Evolutionary conservation across 129 eudicot genomes (phyloP), one percentile per base, ranked within the genome.

Genomic region (Saussurea involucrata): DNA sequence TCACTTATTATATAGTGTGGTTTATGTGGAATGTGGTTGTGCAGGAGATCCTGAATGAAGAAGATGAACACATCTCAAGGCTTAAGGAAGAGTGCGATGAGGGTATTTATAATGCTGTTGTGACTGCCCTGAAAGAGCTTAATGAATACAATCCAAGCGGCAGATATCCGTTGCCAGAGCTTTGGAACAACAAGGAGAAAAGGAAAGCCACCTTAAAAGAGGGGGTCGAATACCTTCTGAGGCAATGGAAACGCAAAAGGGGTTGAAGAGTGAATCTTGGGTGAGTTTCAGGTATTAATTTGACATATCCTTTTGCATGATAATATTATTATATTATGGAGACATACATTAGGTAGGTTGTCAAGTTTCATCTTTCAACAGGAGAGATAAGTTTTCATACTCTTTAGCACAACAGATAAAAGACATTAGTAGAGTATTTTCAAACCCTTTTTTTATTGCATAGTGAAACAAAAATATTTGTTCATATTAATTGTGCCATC

Each of bases 61-160:
- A 83, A 44, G 87, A 86, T 44, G 85, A 77, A 25, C 37, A 40
- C 49, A 44, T 86, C 2, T 57, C 49, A 70, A 68, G 71, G n/a
- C 20, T 83, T 20, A 83, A 74, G 81, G 70, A 15, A 6, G 83
- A 57, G 21, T 58, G 33, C 15, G 83, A 78, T 12, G 76, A 74
- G 21, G 83, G 33, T 28, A 67, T 80, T 5, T 80, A 29, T 49
- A 28, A 81, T 46, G 77, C 84, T 21, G 90, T 87, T 8, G 80
- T 82, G 22, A 77, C 76, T 4, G 86, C 87, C 64, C 66, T 83
- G 42, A 76, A 27, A 0, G 90, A 86, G 79, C 4, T 86, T 44
- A 80, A 86, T 34, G 73, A 73, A 31, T 86, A 83, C 71, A 86
- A 86, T 49, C 87, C 87, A 24, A 83, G 87, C 66, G 90, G 87